These are phyloP conservation scores for Picochlorum sp. DNA, from an alignment of 139 green algal species.

Conservation along the genomic window DNA sequence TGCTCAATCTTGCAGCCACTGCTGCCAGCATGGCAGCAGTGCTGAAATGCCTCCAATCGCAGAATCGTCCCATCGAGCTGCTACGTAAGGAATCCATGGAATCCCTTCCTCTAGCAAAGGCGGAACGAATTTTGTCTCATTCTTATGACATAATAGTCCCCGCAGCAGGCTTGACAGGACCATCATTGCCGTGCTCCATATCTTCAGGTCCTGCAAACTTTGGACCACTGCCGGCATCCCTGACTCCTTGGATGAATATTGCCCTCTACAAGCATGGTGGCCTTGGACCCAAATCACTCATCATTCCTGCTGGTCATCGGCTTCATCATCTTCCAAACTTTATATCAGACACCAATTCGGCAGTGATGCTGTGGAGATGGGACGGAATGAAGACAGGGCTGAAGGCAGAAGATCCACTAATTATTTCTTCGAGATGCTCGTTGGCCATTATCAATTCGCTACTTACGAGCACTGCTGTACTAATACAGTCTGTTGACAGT, in stretches of 20 bases:
- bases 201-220: conserved; percentile 46
- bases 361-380: conserved; percentile 58
- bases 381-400: conserved; percentile 20
- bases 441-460: conserved; percentile 66
- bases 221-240: conserved; percentile 43
- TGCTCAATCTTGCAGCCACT: conserved; percentile 44
- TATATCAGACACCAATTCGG: conserved; percentile 38
- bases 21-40: conserved; percentile 37
- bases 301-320: conserved; percentile 56
- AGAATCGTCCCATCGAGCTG: conserved; percentile 56
- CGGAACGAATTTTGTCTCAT: conserved; percentile 53
- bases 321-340: conserved; percentile 45
- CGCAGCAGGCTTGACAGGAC: conserved; percentile 57
- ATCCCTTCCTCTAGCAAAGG: conserved; percentile 41
- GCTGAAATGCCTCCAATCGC: conserved; percentile 32
- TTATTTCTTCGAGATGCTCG: conserved; percentile 46
- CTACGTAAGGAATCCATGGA: conserved; percentile 73
- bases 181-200: conserved; percentile 48
- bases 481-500: conserved; percentile 60
- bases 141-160: conserved; percentile 66
- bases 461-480: conserved; percentile 50
- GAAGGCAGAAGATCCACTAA: conserved; percentile 24
- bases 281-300: conserved; percentile 47
- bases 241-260: conserved; percentile 68
- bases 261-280: conserved; percentile 47